Evolutionary conservation across 257 asterid species (phyloP), one percentile per base, ranked within the genome.

Genomic region (Rehmannia glutinosa): DNA sequence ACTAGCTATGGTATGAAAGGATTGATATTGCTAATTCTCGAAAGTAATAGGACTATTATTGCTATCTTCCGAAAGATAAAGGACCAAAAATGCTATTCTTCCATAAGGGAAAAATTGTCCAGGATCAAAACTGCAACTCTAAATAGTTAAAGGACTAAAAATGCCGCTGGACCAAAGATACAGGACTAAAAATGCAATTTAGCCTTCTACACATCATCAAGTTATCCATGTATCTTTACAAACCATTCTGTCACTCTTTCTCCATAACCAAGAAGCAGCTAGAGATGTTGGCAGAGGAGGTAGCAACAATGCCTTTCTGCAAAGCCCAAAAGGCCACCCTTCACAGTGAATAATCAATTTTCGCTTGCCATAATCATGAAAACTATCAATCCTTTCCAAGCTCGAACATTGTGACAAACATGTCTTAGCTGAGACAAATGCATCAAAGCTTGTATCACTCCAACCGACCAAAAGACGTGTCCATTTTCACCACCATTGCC

Each of bases 271-370:
- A 59, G 88, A 84, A 76, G 84, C 92, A 21, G 88, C 71, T 9
- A 92, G 96, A 7, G 92, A 86, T 64, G 84, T 89, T 0, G 96
- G 95, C 74, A 86, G 73, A n/a, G 96, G 96, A 25, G 96, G 96
- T 38, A 84, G 86, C 70, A 89, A 51, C 64, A 84, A 35, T 11
- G 83, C 68, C 75, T 77, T 86, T 68, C 84, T 69, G 76, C 84
- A 76, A 30, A 89, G 86, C 6, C 96, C 96, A 53, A 86, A 86
- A 0, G 96, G 95, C 96, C 95, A 86, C 21, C 96, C 96, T 68
- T 86, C 70, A 58, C 85, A 86, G 27, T 83, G 83, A 19, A 83
- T 41, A 11, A 76, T 73, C 19, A 82, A 76, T 39, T 71, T 63
- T 19, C 77, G 50, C 46, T 70, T 62, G 1, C 53, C 69, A 21